Conservation (phyloP, 305 asterid species). For the Fraxinus baroniana region DNA sequence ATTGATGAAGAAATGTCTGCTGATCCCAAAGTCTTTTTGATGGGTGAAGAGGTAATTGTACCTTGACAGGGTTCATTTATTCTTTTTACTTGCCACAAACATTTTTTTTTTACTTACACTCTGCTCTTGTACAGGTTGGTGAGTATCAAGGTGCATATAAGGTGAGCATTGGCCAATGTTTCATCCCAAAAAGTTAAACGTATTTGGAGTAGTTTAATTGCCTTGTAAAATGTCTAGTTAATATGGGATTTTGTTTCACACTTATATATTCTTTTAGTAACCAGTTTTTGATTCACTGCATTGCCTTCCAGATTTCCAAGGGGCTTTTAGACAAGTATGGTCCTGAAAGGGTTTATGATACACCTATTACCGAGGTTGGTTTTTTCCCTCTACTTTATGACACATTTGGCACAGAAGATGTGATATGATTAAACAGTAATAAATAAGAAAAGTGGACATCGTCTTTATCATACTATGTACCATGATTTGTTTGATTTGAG, state of each 20-base stretch:
- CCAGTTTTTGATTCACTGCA: neutral
- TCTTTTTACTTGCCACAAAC: neutral
- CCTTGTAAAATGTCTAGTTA: neutral
- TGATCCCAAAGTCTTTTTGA: slow-evolving; percentile 74
- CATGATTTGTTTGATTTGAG: neutral
- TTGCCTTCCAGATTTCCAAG: neutral
- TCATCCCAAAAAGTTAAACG: neutral
- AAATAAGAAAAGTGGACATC: neutral
- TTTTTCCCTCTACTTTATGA: neutral
- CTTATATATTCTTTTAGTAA: neutral
- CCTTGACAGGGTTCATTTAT: neutral
- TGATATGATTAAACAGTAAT: neutral
- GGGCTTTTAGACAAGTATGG: neutral
- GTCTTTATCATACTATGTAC: neutral
- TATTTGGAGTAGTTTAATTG: neutral
- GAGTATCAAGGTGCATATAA: neutral
- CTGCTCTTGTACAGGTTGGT: neutral
- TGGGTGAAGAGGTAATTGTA: slow-evolving; percentile 89
- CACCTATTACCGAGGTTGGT: neutral
- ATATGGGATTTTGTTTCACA: neutral
- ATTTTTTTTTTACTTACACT: neutral
- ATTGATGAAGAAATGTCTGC: slow-evolving; percentile 97
- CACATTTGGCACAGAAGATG: neutral
- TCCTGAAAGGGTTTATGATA: neutral
- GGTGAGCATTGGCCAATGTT: neutral